Evolutionary conservation across 768 basidiomycete species (phyloP), one percentile per base, ranked within the genome.

Genomic region (Boletus subparvulus): DNA sequence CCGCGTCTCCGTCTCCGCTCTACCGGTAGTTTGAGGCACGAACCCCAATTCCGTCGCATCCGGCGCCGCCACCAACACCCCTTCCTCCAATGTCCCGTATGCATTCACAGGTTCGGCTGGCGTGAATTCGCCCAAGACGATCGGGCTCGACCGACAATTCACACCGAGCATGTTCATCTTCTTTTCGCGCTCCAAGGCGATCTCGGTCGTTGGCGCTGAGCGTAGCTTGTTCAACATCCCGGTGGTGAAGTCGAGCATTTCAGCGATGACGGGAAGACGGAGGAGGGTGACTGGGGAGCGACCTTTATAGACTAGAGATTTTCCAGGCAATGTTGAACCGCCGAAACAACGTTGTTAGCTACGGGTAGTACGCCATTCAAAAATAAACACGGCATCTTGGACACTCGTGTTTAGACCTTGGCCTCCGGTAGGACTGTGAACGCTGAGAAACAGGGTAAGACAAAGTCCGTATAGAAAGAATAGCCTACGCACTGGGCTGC

Each of bases 321-420:
- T 81, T 81, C 80, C 78, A 80, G 0, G 65, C 71, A 1, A 81
- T 62, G 58, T 81, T 80, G 60, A 71, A 64, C 75, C 79, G 13
- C 30, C 2, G 55, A 48, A 47, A 44, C 3, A 16, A 43, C 3
- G n/a, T 3, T 14, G 10, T 53, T 24, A 51, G 50, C 16, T 8
- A 17, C 9, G 40, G 21, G 33, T 39, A 41, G 19, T 4, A 33
- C 6, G 10, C 6, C 13, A 53, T 60, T 51, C 35, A 65, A 28
- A 43, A 14, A 26, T 35, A 65, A 75, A 40, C 52, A 78, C 77
- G 17, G 70, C 58, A 61, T 78, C 76, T 58, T 77, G 76, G 9
- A 76, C 61, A 41, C 67, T 61, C n/a, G 68, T 69, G 57, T 75
- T 76, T 17, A 77, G 57, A 8, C 77, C 78, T 56, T 75, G 66